Conservation (phyloP, 805 yeast species). For the Yamadazyma tumulicola region DNA sequence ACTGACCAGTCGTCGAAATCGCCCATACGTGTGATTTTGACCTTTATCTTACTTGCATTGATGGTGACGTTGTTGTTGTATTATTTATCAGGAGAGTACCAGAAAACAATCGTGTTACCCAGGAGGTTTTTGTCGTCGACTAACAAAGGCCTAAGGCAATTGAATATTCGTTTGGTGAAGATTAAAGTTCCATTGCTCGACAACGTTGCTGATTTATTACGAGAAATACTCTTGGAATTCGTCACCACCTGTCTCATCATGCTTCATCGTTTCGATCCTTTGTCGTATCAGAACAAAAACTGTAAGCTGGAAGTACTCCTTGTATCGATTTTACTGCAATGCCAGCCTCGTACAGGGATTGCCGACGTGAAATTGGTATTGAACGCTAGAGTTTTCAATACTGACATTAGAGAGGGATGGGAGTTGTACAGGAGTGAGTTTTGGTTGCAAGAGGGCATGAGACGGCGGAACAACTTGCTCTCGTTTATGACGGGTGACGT, state of each 20-base stretch:
- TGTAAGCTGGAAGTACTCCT: conserved; percentile 38
- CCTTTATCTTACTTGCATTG: conserved; percentile 58
- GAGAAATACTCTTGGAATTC: conserved; percentile 33
- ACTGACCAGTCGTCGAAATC: conserved; percentile 19
- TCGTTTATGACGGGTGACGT: conserved; percentile 26
- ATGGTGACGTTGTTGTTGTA: conserved; percentile 70
- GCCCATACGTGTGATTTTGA: conserved; percentile 37
- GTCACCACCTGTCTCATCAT: conserved; percentile 26
- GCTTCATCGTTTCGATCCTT: conserved; percentile 35
- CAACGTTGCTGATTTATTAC: conserved; percentile 28
- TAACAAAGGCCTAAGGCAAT: conserved; percentile 82
- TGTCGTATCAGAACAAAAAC: conserved; percentile 24
- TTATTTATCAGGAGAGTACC: conserved; percentile 86
- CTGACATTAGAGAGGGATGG: conserved; percentile 90
- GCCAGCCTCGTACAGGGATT: conserved; percentile 63
- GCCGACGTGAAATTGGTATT: conserved; percentile 77
- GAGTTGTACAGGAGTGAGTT: conserved; percentile 89
- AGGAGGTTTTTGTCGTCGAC: conserved; percentile 76
- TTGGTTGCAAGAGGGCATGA: conserved; percentile 81
- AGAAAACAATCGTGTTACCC: conserved; percentile 78
- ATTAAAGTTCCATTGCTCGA: conserved; percentile 40
- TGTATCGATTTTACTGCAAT: conserved; percentile 39
- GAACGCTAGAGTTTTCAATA: conserved; percentile 75
- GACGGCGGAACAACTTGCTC: conserved; percentile 44
- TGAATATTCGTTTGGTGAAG: conserved; percentile 74